Evolutionary conservation across 345 rosid species (phyloP), one percentile per base, ranked within the genome.

Genomic region (Citrus unshiu): DNA sequence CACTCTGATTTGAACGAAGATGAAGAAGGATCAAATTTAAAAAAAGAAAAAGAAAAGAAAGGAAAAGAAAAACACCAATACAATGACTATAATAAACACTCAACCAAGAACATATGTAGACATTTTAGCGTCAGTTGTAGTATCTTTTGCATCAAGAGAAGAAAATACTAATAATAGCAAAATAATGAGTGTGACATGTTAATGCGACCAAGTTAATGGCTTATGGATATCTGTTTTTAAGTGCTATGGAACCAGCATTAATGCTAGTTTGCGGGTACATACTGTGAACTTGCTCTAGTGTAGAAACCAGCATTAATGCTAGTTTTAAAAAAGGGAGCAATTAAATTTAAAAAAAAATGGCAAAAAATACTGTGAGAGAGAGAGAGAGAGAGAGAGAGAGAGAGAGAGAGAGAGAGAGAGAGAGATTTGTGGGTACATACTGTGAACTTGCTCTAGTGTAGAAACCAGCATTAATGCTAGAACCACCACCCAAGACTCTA

Each of bases 401-500:
- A 18, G 68, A 16, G 21, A 14, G 6, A 49, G 56, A 51, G 54
- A 18, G 68, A 18, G 43, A 66, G 46, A n/a, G 27, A n/a, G 24
- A 21, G 62, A 21, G 16, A 39, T 64, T 30, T 69, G 30, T 4
- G 67, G 25, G 56, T 29, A 76, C 88, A 70, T 89, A 96, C 99
- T 85, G 85, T 27, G 86, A 22, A 84, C 84, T 89, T 2, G 97
- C 97, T 83, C 98, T 85, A 18, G 93, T 85, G 87, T 96, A 96
- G 85, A 94, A 96, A 58, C 99, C 99, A 57, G 99, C 99, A 85
- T 96, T 96, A 81, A 93, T 96, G 91, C 88, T 79, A 19, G 92
- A 88, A 25, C 98, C 99, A 27, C 99, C 99, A 5, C 99, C 99
- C 66, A 96, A 83, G 80, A 94, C 97, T 77, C 99, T 88, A 59